phyloP scores from a whole-genome alignment of 129 eudicot genomes.

The Smallanthus sonchifolius region DNA sequence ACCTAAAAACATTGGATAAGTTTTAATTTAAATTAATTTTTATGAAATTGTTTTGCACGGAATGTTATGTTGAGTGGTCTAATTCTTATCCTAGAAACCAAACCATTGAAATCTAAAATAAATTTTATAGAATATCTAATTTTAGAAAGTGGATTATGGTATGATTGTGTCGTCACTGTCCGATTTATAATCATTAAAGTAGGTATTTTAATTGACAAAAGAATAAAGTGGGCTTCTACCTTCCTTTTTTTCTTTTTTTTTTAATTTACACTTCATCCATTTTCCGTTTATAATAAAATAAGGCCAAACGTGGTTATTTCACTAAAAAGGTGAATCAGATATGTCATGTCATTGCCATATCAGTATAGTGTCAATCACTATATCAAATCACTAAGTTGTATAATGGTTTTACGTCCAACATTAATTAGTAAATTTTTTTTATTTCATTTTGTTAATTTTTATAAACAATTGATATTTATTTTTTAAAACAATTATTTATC shows the following conservation, averaged over 20 bases:
- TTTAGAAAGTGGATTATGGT: background rate
- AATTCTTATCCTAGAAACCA: background rate
- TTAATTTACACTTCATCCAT: background rate
- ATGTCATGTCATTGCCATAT: too few species aligned
- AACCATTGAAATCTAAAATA: background rate
- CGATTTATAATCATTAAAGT: conserved; percentile 16
- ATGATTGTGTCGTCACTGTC: conserved; percentile 27
- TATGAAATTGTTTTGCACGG: background rate
- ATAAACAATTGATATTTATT: too few species aligned
- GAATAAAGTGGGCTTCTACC: background rate
- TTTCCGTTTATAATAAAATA: background rate
- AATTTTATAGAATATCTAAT: background rate
- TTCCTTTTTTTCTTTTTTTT: background rate
- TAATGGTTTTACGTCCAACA: too few species aligned
- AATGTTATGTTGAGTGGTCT: background rate
- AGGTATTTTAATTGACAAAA: background rate
- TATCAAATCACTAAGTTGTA: too few species aligned
- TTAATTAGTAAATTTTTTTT: too few species aligned
- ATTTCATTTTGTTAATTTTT: too few species aligned
- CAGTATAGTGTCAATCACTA: too few species aligned
- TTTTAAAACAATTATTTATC: too few species aligned
- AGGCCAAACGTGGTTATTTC: too few species aligned
- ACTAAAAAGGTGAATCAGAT: too few species aligned
- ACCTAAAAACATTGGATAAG: too few species aligned
- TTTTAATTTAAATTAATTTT: background rate